Conservation (phyloP, 805 yeast species). For the Yarrowia alimentaria region DNA sequence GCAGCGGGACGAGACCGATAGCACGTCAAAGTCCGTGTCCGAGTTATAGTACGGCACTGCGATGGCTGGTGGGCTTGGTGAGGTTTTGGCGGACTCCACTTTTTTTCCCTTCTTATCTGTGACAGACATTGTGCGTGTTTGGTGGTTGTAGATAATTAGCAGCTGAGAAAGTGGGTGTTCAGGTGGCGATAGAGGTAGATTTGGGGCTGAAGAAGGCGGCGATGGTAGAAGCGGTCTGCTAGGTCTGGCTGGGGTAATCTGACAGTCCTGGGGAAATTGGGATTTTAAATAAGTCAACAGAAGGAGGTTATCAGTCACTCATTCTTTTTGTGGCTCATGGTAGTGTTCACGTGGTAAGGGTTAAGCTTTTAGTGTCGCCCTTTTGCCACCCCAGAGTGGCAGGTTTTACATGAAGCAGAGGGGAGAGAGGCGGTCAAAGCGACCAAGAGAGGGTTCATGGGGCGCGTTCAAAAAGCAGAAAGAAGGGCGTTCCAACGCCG, state of each 20-base stretch:
- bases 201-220: too few species aligned
- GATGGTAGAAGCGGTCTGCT: too few species aligned
- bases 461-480: too few species aligned
- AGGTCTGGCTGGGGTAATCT: too few species aligned
- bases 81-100: conserved; percentile 3
- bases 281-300: conserved; percentile 1
- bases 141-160: not conserved
- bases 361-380: conserved; percentile 24
- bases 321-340: conserved; percentile 21
- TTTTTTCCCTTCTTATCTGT: conserved; percentile 9
- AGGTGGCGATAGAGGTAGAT: too few species aligned
- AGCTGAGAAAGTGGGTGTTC: too few species aligned
- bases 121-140: not conserved
- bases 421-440: not conserved
- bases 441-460: too few species aligned
- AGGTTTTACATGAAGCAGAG: not conserved
- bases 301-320: conserved; percentile 20
- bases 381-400: conserved; percentile 27
- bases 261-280: too few species aligned
- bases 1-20: conserved; percentile 20
- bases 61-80: too few species aligned
- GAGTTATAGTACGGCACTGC: too few species aligned
- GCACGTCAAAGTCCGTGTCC: conserved; percentile 24
- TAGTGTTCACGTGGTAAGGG: conserved; percentile 23
- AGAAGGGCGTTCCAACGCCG: too few species aligned